Evolutionary conservation across 495 filamentous ascomycete species (phyloP).

Genomic region (Pyrenula aspistea): DNA sequence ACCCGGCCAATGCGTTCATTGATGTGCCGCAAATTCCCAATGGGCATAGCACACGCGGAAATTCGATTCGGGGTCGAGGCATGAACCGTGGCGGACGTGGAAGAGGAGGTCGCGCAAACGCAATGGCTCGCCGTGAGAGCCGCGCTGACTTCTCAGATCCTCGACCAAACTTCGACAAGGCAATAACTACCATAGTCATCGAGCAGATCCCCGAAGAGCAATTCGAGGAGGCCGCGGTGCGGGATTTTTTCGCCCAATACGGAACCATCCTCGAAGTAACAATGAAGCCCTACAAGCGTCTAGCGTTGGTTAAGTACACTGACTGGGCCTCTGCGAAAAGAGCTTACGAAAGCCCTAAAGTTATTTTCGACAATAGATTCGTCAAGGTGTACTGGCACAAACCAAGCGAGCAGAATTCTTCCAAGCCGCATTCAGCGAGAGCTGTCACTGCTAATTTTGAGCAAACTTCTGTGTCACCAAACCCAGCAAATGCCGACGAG

Average conservation of each 20-base stretch:
- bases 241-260: conserved; percentile 75
- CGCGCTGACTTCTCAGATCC: conserved; percentile 62
- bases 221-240: conserved; percentile 60
- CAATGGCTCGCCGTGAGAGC: conserved; percentile 33
- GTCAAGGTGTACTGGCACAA: conserved; percentile 97
- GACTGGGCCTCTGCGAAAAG: conserved; percentile 60
- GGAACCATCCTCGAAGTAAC: conserved; percentile 62
- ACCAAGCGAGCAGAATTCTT: conserved; percentile 35
- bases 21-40: background rate
- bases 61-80: conserved; percentile 25
- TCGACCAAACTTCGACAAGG: conserved; percentile 62
- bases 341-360: conserved; percentile 84
- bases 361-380: conserved; percentile 93
- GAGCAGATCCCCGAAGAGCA: conserved; percentile 88
- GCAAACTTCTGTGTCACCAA: conserved; percentile 8
- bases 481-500: conserved; percentile 26
- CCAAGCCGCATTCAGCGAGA: conserved; percentile 15
- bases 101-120: conserved; percentile 25
- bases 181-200: conserved; percentile 72
- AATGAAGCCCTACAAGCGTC: conserved; percentile 62
- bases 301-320: conserved; percentile 75
- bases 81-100: conserved; percentile 35
- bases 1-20: conserved; percentile 53
- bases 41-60: conserved; percentile 17
- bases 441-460: conserved; percentile 4